Percentiles rank a stretch among this genome's conserved stretches.
Evolutionary conservation across 2,329 filamentous ascomycete species (phyloP).

Genomic region (Alternaria atra): DNA sequence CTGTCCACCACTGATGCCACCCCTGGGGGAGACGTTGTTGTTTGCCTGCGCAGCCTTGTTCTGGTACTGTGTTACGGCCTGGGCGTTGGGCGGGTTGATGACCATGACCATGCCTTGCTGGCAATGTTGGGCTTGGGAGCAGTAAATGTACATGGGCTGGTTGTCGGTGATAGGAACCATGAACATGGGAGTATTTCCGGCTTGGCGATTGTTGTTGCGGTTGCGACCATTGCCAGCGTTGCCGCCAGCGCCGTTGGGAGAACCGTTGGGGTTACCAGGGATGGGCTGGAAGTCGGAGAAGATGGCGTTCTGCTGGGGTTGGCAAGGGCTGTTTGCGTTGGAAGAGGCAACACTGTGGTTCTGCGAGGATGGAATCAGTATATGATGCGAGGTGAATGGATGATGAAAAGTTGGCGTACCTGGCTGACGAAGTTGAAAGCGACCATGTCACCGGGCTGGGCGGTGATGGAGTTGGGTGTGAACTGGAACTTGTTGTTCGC

Average conservation of each 20-base stretch:
- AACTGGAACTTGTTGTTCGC: conserved; percentile 44
- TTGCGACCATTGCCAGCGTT: conserved; percentile 26
- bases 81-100: conserved; percentile 63
- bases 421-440: conserved; percentile 39
- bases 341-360: conserved; percentile 42
- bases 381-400: not conserved
- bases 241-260: conserved; percentile 19
- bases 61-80: conserved; percentile 36
- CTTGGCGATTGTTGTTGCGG: conserved; percentile 35
- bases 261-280: conserved; percentile 13
- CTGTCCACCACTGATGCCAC: conserved; percentile 30
- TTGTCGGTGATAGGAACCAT: conserved; percentile 50
- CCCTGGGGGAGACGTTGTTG: conserved; percentile 36
- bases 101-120: conserved; percentile 77
- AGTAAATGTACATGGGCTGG: conserved; percentile 80
- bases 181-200: conserved; percentile 36
- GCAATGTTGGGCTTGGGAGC: conserved; percentile 73
- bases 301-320: conserved; percentile 34
- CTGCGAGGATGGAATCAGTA: conserved; percentile 14
- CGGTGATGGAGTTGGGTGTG: conserved; percentile 37
- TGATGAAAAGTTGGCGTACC: conserved; percentile 12
- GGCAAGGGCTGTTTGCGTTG: conserved; percentile 36
- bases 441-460: conserved; percentile 40
- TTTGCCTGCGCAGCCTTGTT: conserved; percentile 36
- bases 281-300: conserved; percentile 43